Percentiles rank a stretch among this genome's conserved stretches.
These are phyloP conservation scores for Alternaria panax DNA, from an alignment of 2,329 filamentous ascomycete species.

Conservation along the genomic window DNA sequence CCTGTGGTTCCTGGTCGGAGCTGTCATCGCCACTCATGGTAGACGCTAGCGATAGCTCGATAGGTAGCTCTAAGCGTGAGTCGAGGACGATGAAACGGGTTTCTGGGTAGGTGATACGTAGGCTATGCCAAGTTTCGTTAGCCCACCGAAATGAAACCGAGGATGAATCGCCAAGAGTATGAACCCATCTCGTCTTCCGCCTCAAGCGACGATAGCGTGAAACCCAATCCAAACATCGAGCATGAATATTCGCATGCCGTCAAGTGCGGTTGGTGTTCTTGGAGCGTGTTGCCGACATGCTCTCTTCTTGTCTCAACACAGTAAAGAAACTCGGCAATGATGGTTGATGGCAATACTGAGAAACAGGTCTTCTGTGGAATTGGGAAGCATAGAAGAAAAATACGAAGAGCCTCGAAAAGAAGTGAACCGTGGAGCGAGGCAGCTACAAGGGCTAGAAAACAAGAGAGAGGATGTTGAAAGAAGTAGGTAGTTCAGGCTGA, in stretches of 20 bases:
- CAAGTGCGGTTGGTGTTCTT: background rate
- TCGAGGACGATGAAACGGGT: constrained; percentile 23
- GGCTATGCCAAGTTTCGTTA: constrained; percentile 32
- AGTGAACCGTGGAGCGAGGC: background rate
- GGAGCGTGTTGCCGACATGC: background rate
- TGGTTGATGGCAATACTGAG: background rate
- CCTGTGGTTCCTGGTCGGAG: constrained; percentile 33
- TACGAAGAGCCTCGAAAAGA: background rate
- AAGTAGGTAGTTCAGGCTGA: no score
- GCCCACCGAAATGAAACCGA: constrained; percentile 35
- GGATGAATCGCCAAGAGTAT: constrained; percentile 44
- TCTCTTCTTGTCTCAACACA: background rate
- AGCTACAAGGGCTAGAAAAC: constrained; percentile 1
- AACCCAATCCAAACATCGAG: constrained; percentile 32
- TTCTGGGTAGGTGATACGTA: constrained; percentile 20
- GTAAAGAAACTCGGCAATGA: background rate
- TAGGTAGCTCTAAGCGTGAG: constrained; percentile 20
- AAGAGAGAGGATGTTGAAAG: background rate
- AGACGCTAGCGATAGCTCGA: constrained; percentile 8
- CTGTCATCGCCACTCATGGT: constrained; percentile 13
- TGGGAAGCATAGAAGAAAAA: background rate
- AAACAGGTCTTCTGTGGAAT: background rate
- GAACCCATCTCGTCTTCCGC: constrained; percentile 31
- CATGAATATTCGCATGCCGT: background rate
- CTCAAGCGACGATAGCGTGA: constrained; percentile 32